phyloP scores from a whole-genome alignment of 257 asterid species.

The Solanum tarapatanum region DNA sequence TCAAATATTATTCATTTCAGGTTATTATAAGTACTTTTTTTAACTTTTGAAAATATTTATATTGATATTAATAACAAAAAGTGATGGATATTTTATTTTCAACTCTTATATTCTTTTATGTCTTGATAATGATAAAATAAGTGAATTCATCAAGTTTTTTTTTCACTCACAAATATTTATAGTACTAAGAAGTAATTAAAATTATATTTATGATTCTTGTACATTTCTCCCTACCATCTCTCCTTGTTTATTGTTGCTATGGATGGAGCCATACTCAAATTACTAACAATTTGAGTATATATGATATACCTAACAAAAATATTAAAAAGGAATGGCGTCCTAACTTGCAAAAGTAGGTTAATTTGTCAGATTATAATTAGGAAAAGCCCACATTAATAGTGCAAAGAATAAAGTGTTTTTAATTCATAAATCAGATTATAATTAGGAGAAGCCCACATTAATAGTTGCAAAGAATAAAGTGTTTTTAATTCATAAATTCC shows the following conservation, averaged over 20 bases:
- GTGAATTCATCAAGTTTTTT: background rate
- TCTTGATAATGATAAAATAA: background rate
- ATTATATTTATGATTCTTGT: background rate
- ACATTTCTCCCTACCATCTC: background rate
- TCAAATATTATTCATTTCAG: background rate
- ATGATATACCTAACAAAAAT: background rate
- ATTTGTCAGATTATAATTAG: background rate
- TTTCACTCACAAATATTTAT: background rate
- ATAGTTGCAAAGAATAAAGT: background rate
- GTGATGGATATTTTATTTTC: background rate
- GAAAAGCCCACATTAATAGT: background rate
- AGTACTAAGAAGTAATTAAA: no score
- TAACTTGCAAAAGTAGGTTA: background rate
- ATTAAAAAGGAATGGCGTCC: background rate
- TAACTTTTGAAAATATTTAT: background rate
- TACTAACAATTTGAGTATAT: background rate
- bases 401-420: background rate
- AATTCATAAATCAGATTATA: background rate
- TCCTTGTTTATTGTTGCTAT: background rate
- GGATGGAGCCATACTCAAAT: background rate
- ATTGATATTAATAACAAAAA: background rate
- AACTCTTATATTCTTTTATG: background rate
- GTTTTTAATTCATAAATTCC: background rate
- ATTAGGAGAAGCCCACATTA: background rate
- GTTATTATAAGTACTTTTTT: background rate